Conservation (phyloP, 495 filamentous ascomycete genomes). For the Amniculicola lignicola region DNA sequence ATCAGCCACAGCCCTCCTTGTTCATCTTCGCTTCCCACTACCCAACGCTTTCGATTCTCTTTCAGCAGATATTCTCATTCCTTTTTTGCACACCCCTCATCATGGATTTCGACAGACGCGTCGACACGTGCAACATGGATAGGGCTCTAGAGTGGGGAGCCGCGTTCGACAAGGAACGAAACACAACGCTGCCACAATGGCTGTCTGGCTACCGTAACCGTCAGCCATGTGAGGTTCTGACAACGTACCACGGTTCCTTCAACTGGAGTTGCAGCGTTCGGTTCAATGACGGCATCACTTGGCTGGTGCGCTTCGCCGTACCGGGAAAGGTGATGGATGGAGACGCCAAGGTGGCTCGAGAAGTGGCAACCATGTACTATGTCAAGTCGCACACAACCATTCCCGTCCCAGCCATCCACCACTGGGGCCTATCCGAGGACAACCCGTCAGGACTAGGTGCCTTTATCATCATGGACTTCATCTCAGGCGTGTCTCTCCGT, state of each 20-base stretch:
- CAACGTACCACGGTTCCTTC: constrained; percentile 12
- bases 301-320: constrained; percentile 16
- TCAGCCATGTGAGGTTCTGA: constrained; percentile 12
- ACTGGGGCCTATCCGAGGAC: constrained; percentile 18
- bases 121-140: no score
- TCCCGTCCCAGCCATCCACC: constrained; percentile 9
- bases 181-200: constrained; percentile 3
- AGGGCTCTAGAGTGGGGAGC: no score
- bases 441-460: constrained; percentile 13
- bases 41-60: no score
- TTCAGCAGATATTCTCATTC: no score
- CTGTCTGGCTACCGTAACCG: constrained; percentile 10
- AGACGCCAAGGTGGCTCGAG: constrained; percentile 16
- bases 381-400: constrained; percentile 19
- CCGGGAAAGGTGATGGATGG: constrained; percentile 15
- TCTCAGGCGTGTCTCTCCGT: constrained; percentile 12
- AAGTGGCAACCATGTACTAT: constrained; percentile 18
- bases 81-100: no score
- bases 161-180: no score
- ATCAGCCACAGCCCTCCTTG: no score
- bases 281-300: constrained; percentile 15
- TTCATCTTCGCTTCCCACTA: no score
- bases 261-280: constrained; percentile 18
- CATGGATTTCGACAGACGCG: no score
- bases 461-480: constrained; percentile 21